Conservation (phyloP, 148 eudicot species). For the Cornus kousa region DNA sequence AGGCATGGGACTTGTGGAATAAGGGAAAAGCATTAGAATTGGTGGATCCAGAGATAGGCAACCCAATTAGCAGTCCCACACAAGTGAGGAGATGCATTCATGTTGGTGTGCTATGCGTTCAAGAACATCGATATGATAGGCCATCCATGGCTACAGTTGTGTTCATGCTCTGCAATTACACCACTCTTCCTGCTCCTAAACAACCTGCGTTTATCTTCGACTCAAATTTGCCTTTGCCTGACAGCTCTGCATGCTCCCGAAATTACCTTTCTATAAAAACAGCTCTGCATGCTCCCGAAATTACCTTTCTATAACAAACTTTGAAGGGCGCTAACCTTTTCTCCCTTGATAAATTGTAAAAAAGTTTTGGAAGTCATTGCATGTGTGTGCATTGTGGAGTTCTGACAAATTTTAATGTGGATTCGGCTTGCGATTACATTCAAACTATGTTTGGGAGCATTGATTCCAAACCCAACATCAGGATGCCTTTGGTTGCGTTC, state of each 20-base stretch:
- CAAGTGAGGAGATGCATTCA: slow-evolving; percentile 14
- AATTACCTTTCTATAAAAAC: background rate
- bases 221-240: background rate
- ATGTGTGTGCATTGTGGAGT: too few species aligned
- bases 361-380: too few species aligned
- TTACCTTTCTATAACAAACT: too few species aligned
- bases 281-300: too few species aligned
- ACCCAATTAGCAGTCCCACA: background rate
- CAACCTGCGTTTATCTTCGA: background rate
- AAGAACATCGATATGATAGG: slow-evolving; percentile 13
- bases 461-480: too few species aligned
- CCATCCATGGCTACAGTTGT: slow-evolving; percentile 8
- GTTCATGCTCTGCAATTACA: slow-evolving; percentile 15
- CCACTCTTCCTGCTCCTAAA: background rate
- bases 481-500: too few species aligned
- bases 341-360: too few species aligned
- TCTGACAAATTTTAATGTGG: too few species aligned
- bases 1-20: slow-evolving; percentile 18
- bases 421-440: too few species aligned
- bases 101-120: slow-evolving; percentile 15
- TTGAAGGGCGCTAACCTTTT: background rate
- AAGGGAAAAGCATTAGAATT: slow-evolving; percentile 7
- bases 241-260: background rate
- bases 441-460: too few species aligned
- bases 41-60: background rate